Evolutionary conservation across 345 rosid species (phyloP), one percentile per base, ranked within the genome.

Genomic region (Salix viminalis): DNA sequence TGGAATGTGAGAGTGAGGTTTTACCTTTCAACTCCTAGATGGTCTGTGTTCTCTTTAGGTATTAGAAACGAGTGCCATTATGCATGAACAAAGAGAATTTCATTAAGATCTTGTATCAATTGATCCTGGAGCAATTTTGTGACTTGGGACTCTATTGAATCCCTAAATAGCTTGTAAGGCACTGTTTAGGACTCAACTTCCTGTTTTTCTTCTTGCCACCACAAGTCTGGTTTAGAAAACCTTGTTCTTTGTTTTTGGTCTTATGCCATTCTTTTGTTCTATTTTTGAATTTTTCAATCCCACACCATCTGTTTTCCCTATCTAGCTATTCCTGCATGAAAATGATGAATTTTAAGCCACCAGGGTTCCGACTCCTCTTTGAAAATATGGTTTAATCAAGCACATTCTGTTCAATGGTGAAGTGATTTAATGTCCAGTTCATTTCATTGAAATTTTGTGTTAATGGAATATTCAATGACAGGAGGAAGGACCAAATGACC

Each of bases 401-500:
- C 44, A 65, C 32, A n/a, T 46, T 34, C 24, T 46, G 70, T 67
- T 73, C 23, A 26, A 13, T 44, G 30, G 41, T 52, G 19, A 23
- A 58, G 21, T 23, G 66, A n/a, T 61, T 32, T 37, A 15, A 32
- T 28, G 44, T 61, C 19, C 42, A 68, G 36, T 56, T 54, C 39
- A 52, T 37, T 36, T 48, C 24, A n/a, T 75, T 64, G 42, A 46
- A 71, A 24, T 32, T 32, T 24, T 61, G 4, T 76, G 24, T 42
- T 76, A 34, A 28, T 79, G 52, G 67, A 23, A n/a, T 61, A 46
- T 67, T 76, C n/a, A 66, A 73, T 86, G 82, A 76, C 84, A 96
- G 98, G 97, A 88, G 21, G 97, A 94, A 82, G 98, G 88, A 72
- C 94, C 92, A 46, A 94, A 92, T 85, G 99, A 94, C 67, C 84